Evolutionary conservation across 176 grass and related monocot genomes (phyloP).

Genomic region (Juncus effusus): DNA sequence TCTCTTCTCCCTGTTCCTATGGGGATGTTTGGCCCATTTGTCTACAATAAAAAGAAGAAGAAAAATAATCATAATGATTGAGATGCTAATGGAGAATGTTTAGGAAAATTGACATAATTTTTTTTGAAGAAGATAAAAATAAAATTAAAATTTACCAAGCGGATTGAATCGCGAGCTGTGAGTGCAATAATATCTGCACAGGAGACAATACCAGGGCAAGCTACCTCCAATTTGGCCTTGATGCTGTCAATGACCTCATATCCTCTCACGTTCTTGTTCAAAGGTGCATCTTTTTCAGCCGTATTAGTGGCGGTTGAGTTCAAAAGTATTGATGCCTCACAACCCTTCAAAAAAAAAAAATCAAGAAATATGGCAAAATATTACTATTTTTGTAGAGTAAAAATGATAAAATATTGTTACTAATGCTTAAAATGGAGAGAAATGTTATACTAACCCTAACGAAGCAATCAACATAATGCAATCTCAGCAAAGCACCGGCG

Average conservation of each 20-base stretch:
- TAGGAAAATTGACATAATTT: background rate
- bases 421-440: background rate
- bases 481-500: constrained; percentile 20
- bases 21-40: constrained; percentile 43
- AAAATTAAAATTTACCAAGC: constrained; percentile 10
- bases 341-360: constrained; percentile 36
- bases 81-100: background rate
- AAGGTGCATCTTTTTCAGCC: constrained; percentile 69
- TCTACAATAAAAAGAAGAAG: constrained; percentile 22
- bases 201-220: constrained; percentile 43
- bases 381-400: background rate
- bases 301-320: constrained; percentile 37
- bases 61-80: background rate
- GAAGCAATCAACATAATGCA: constrained; percentile 25
- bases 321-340: constrained; percentile 78
- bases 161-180: constrained; percentile 63
- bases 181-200: constrained; percentile 63
- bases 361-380: background rate
- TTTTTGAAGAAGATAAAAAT: background rate
- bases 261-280: constrained; percentile 51
- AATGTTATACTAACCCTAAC: constrained; percentile 3
- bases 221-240: constrained; percentile 64
- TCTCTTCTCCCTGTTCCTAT: constrained; percentile 39
- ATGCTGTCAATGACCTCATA: constrained; percentile 66
- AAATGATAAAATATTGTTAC: background rate